These are phyloP conservation scores for Suillus subalutaceus DNA, from an alignment of 768 basidiomycete genomes.

Conservation along the genomic window DNA sequence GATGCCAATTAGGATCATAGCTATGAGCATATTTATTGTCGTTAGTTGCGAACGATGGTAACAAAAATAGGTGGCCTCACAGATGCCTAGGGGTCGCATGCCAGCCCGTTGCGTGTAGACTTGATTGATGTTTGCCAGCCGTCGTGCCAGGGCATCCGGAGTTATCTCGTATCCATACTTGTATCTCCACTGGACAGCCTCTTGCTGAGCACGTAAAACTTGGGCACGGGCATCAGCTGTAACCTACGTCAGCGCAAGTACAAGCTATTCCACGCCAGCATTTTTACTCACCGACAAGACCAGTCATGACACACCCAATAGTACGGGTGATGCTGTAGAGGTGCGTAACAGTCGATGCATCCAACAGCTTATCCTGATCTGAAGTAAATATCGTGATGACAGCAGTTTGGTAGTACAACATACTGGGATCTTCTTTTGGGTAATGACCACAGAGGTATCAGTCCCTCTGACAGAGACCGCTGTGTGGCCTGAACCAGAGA, in stretches of 20 bases:
- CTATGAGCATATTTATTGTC: conserved; percentile 42
- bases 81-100: conserved; percentile 95
- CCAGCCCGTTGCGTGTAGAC: conserved; percentile 97
- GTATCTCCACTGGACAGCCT: conserved; percentile 92
- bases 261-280: background rate
- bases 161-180: conserved; percentile 99
- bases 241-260: conserved; percentile 7
- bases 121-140: conserved; percentile 97
- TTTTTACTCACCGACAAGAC: conserved; percentile 75
- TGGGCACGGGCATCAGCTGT: conserved; percentile 92
- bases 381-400: conserved; percentile 8
- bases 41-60: background rate
- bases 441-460: conserved; percentile 94
- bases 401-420: conserved; percentile 34
- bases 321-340: conserved; percentile 94
- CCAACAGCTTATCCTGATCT: conserved; percentile 91
- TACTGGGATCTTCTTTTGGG: conserved; percentile 98
- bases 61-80: conserved; percentile 46
- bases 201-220: conserved; percentile 80
- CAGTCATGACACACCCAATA: conserved; percentile 98
- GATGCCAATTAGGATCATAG: conserved; percentile 94
- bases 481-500: conserved; percentile 95
- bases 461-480: conserved; percentile 91
- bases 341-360: conserved; percentile 92
- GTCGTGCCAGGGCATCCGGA: conserved; percentile 91